Conservation (phyloP, 441 rosid species). For the Iberis amara region DNA sequence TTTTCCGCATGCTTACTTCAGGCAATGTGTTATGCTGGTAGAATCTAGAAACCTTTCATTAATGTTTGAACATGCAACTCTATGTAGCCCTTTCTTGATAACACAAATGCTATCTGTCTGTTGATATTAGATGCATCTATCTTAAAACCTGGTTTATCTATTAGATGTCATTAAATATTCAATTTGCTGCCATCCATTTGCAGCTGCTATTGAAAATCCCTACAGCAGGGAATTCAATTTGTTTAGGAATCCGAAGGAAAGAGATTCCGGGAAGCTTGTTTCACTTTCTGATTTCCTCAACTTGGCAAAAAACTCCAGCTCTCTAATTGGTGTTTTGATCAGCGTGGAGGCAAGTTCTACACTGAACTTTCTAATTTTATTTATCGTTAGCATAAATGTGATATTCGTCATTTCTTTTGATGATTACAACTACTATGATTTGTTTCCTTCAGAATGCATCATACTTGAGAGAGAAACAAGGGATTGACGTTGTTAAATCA, state of each 20-base stretch:
- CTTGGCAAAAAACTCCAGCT: slow-evolving; percentile 44
- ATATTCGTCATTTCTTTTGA: neutral
- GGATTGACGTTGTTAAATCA: slow-evolving; percentile 36
- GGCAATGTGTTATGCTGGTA: slow-evolving; percentile 5
- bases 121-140: neutral
- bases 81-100: neutral
- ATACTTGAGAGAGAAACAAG: slow-evolving; percentile 51
- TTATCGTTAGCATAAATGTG: neutral
- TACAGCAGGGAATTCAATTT: neutral
- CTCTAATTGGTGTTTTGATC: slow-evolving; percentile 58
- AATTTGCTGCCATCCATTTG: slow-evolving; percentile 13
- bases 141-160: neutral
- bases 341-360: slow-evolving; percentile 49
- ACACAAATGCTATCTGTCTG: neutral
- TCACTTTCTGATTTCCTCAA: slow-evolving; percentile 55
- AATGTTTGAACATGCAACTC: neutral
- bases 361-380: neutral
- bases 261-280: slow-evolving; percentile 41
- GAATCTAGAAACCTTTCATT: neutral
- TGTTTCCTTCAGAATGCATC: slow-evolving; percentile 46
- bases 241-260: slow-evolving; percentile 51
- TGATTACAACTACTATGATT: slow-evolving; percentile 1
- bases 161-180: slow-evolving; percentile 2
- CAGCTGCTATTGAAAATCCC: slow-evolving; percentile 58
- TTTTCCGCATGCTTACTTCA: slow-evolving; percentile 1